These are phyloP conservation scores for Sclerotinia minor DNA, from an alignment of 2,329 filamentous ascomycete genomes.

Conservation along the genomic window DNA sequence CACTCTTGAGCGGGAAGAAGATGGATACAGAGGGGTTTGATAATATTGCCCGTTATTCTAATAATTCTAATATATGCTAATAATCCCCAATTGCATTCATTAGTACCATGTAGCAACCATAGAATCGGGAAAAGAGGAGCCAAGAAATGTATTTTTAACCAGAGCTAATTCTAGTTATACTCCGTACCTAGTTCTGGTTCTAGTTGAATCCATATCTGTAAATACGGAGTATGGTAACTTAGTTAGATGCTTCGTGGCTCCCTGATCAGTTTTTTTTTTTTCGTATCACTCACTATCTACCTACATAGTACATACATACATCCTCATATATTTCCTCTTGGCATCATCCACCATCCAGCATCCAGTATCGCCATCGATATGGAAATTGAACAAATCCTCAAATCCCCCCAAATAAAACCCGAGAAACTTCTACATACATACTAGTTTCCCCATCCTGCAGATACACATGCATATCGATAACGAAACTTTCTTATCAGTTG, in stretches of 20 bases:
- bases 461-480: neutral
- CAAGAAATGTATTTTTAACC: neutral
- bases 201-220: neutral
- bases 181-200: no score
- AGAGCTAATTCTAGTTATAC: neutral
- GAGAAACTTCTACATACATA: conserved; percentile 11
- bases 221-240: no score
- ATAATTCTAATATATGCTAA: neutral
- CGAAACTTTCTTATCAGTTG: neutral
- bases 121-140: neutral
- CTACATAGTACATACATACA: no score
- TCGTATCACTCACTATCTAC: neutral
- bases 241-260: no score
- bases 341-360: neutral
- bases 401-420: neutral
- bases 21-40: neutral
- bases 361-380: neutral
- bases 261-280: neutral
- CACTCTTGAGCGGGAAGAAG: neutral
- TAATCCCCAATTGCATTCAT: neutral
- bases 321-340: neutral
- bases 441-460: neutral
- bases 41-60: neutral
- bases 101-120: neutral
- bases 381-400: no score